phyloP scores from a whole-genome alignment of 2,329 filamentous ascomycete genomes.

The Clonostachys rosea region DNA sequence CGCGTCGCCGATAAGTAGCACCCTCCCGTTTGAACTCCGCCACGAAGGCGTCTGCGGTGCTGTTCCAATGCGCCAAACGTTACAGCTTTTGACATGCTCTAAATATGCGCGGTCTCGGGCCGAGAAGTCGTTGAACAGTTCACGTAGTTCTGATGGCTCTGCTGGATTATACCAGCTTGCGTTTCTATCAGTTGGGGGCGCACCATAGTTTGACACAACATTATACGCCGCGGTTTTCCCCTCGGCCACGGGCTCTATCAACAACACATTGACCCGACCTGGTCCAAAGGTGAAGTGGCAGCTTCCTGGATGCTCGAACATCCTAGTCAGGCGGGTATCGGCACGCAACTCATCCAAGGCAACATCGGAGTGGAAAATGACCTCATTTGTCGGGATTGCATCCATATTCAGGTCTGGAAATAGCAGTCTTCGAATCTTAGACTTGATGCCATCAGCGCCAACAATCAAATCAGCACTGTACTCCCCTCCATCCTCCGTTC shows the following conservation, averaged over 20 bases:
- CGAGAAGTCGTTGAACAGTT: neutral
- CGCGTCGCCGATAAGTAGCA: constrained; percentile 12
- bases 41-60: neutral
- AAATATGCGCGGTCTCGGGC: neutral
- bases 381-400: neutral
- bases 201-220: neutral
- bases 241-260: too few relatives aligned
- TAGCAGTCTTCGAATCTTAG: neutral
- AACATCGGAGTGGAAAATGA: neutral
- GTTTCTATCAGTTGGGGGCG: neutral
- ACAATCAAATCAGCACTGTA: neutral
- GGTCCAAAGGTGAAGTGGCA: neutral
- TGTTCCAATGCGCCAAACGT: neutral
- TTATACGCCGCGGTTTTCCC: too few relatives aligned
- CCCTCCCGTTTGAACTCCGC: neutral
- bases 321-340: neutral
- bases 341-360: neutral
- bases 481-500: neutral
- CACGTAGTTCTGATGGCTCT: neutral
- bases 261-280: neutral
- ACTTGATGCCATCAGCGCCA: neutral
- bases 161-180: neutral
- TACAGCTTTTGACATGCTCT: neutral
- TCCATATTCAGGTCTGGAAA: neutral
- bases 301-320: neutral